Evolutionary conservation across 2,329 filamentous ascomycete species (phyloP), one percentile per base, ranked within the genome.

Genomic region (Didymella glomerata): DNA sequence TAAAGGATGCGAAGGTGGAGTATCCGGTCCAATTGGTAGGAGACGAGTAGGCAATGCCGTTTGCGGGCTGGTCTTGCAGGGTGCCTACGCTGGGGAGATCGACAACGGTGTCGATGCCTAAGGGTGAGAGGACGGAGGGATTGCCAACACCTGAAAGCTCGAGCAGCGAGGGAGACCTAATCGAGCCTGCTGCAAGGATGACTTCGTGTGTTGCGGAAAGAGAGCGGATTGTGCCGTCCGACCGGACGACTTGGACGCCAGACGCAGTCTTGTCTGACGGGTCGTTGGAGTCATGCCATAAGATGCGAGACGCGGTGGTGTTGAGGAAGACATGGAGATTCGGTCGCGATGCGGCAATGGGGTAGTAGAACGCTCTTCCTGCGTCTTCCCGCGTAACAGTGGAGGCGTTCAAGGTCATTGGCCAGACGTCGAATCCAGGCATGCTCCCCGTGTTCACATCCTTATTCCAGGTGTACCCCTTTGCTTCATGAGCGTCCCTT

Each of bases 301-400:
- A 56, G 16, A 83, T 71, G 27, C 71, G 72, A 41, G 78, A 77
- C 0, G 76, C 81, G 2, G 72, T 71, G 0, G 80, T 79, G 59
- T 81, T 80, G 18, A 78, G 62, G 28, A 82, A 76, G 1, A 83
- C 66, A 3, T 80, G 65, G 1, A 83, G 68, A 60, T 84, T 84
- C 2, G 68, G 47, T 44, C 81, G 70, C 42, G 62, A 50, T 18
- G 71, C 58, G n/a, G 62, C 70, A 55, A 79, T 66, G 1, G 81
- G 80, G 52, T 74, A 81, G 63, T 82, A 83, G 62, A 81, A 84
- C 4, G 81, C 79, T 16, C 80, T 71, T 4, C 79, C 81, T 34
- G 82, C 79, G 68, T 84, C 81, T 55, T 79, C 76, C 11, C 81
- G 76, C 11, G 79, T 69, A 60, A 77, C 71, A 16, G 70, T 68